phyloP scores from a whole-genome alignment of 2,329 filamentous ascomycete species.

The Fusarium sp. region DNA sequence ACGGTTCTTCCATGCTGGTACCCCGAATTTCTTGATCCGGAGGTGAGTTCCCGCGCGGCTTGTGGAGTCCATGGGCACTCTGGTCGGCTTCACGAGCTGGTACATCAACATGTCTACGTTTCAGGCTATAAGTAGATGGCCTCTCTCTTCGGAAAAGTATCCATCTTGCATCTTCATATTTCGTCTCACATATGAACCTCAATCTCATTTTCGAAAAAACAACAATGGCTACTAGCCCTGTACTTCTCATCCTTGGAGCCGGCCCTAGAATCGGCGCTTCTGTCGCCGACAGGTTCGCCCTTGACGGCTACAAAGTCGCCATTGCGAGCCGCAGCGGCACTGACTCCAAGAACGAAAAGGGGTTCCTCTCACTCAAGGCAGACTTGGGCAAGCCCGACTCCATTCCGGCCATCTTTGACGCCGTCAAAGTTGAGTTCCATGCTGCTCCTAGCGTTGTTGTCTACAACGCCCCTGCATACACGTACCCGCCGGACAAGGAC shows the following conservation, averaged over 20 bases:
- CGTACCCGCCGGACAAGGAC: background rate
- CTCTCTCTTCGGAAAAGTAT: background rate
- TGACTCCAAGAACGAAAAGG: background rate
- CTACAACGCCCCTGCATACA: background rate
- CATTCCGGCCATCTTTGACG: background rate
- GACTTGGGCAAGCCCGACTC: background rate
- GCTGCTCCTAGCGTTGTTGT: background rate
- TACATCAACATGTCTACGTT: too few relatives aligned
- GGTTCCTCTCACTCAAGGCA: background rate
- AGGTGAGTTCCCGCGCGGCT: background rate
- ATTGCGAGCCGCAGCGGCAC: background rate
- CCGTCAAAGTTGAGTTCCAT: background rate
- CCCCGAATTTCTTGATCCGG: too few relatives aligned
- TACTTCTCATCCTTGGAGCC: background rate
- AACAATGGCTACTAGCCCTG: background rate
- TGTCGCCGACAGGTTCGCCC: background rate
- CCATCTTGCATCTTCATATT: background rate
- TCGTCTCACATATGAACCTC: background rate
- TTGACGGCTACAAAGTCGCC: background rate
- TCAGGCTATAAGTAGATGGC: background rate
- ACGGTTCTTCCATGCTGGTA: too few relatives aligned
- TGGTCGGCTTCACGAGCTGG: too few relatives aligned
- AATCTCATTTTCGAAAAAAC: background rate
- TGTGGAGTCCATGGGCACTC: background rate
- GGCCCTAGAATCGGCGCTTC: background rate